These are phyloP conservation scores for Trichophyton equinum DNA, from an alignment of 2,329 filamentous ascomycete species.

Conservation along the genomic window DNA sequence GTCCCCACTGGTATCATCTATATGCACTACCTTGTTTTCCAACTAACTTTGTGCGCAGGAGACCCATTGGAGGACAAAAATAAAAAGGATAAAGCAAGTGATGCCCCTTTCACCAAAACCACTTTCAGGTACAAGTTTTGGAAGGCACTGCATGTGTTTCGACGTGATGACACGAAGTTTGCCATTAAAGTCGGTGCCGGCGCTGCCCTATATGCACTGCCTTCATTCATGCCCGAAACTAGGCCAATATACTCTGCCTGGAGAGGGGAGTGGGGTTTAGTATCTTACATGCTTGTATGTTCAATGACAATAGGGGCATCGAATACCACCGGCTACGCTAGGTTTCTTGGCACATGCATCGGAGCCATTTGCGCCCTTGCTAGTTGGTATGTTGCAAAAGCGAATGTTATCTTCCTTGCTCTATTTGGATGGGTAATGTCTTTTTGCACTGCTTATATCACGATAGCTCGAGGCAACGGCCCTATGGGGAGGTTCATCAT, in stretches of 20 bases:
- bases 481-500: constrained; percentile 89
- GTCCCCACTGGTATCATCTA: background rate
- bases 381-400: constrained; percentile 64
- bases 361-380: constrained; percentile 64
- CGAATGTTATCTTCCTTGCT: constrained; percentile 62
- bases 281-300: constrained; percentile 97
- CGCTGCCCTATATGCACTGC: constrained; percentile 75
- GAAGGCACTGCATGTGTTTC: constrained; percentile 43
- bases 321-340: constrained; percentile 79
- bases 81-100: background rate
- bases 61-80: constrained; percentile 11
- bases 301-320: constrained; percentile 95
- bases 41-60: constrained; percentile 8
- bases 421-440: constrained; percentile 72
- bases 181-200: constrained; percentile 89
- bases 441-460: constrained; percentile 78
- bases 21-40: background rate
- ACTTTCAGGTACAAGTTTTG: constrained; percentile 40
- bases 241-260: constrained; percentile 72
- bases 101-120: constrained; percentile 5
- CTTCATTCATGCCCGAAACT: constrained; percentile 70
- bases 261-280: constrained; percentile 90
- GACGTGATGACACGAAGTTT: constrained; percentile 58
- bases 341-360: constrained; percentile 74
- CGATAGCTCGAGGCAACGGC: constrained; percentile 68